Conservation (phyloP, 768 basidiomycete genomes). For the Mycena kentingensis region DNA sequence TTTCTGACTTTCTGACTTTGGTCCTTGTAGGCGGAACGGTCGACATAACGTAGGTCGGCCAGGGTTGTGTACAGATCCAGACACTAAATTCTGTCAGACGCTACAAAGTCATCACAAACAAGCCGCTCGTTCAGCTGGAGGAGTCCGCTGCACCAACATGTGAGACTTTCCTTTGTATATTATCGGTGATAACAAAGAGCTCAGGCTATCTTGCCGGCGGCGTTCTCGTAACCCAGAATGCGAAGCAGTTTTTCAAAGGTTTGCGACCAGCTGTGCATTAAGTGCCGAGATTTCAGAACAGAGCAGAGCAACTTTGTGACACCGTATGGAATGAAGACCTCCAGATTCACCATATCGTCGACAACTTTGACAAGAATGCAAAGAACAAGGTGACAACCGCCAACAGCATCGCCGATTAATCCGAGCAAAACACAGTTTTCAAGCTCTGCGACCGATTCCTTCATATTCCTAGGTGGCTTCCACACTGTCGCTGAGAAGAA, state of each 20-base stretch:
- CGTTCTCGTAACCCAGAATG: background rate
- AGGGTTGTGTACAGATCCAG: too few species aligned
- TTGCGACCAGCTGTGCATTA: background rate
- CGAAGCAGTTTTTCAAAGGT: background rate
- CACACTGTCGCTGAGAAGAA: background rate
- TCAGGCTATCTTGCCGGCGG: background rate
- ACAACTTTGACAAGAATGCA: background rate
- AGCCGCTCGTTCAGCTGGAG: background rate
- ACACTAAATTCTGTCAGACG: background rate
- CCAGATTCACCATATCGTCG: background rate
- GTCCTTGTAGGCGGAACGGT: background rate
- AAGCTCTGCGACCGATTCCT: background rate
- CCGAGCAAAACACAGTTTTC: background rate
- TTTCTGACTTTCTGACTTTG: background rate
- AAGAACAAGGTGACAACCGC: background rate
- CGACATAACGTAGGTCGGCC: background rate
- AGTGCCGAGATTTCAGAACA: background rate
- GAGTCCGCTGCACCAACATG: background rate
- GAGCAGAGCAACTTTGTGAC: background rate
- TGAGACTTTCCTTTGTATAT: background rate
- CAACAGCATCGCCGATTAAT: background rate
- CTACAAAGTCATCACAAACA: background rate
- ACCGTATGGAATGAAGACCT: background rate
- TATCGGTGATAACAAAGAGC: background rate
- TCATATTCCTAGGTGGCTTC: background rate